Evolutionary conservation across 257 asterid genomes (phyloP).

Genomic region (Solanum verrucosum): DNA sequence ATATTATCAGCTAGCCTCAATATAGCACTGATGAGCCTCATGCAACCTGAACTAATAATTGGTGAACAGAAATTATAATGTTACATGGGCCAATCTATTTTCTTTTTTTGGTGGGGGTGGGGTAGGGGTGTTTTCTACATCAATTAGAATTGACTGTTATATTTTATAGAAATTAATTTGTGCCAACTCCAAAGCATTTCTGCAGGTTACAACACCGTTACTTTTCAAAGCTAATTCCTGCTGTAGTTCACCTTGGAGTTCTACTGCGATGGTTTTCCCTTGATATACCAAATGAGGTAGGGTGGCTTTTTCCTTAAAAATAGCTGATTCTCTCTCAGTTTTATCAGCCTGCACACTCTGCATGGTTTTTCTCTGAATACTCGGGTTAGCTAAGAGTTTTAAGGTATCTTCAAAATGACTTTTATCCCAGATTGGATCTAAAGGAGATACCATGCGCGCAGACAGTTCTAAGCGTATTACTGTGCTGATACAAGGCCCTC

Average conservation of each 20-base stretch:
- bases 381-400: constrained; percentile 21
- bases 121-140: neutral
- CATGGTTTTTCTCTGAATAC: constrained; percentile 11
- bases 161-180: neutral
- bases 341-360: neutral
- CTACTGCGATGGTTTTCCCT: constrained; percentile 67
- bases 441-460: constrained; percentile 58
- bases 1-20: neutral
- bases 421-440: constrained; percentile 63
- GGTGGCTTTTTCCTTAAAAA: constrained; percentile 21
- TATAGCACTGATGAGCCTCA: neutral
- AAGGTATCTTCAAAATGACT: constrained; percentile 29
- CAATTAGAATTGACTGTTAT: neutral
- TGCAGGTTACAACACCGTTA: constrained; percentile 78
- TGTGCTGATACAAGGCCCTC: constrained; percentile 60
- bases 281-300: constrained; percentile 51
- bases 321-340: neutral
- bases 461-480: constrained; percentile 61
- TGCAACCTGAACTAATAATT: neutral
- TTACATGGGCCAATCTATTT: neutral
- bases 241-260: constrained; percentile 69
- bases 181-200: constrained; percentile 4
- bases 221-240: constrained; percentile 80
- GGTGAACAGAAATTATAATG: neutral
- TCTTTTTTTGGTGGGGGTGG: neutral